These are phyloP conservation scores for Nicotiana tabacum DNA, from an alignment of 257 asterid genomes.

Conservation along the genomic window DNA sequence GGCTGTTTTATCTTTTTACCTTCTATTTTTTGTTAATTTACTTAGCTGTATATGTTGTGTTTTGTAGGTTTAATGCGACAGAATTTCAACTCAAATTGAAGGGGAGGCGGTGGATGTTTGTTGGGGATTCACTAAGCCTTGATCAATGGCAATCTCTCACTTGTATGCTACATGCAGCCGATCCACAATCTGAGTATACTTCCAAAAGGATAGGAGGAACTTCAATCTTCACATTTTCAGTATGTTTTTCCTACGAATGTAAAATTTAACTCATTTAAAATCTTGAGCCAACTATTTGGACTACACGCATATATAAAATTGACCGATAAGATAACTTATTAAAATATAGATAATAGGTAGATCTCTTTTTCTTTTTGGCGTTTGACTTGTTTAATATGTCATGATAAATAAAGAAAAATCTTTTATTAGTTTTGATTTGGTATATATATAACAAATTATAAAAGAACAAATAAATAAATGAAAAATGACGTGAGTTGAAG, in stretches of 20 bases:
- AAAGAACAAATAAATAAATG: too few relatives aligned
- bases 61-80: slow-evolving; percentile 22
- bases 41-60: too few relatives aligned
- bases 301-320: too few relatives aligned
- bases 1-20: too few relatives aligned
- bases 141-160: slow-evolving; percentile 41
- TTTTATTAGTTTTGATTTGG: too few relatives aligned
- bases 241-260: background rate
- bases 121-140: slow-evolving; percentile 33
- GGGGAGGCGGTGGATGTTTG: slow-evolving; percentile 28
- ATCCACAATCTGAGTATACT: slow-evolving; percentile 9
- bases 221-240: slow-evolving; percentile 25
- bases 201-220: background rate
- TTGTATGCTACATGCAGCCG: slow-evolving; percentile 30
- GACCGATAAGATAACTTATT: background rate
- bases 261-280: background rate
- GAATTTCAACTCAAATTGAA: slow-evolving; percentile 8
- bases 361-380: background rate
- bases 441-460: background rate
- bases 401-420: background rate
- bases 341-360: too few relatives aligned
- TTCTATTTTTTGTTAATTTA: too few relatives aligned
- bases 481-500: background rate
- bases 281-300: too few relatives aligned
- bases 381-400: too few relatives aligned